Evolutionary conservation across 2,329 filamentous ascomycete species (phyloP).

Genomic region (Aspergillus costaricaensis): DNA sequence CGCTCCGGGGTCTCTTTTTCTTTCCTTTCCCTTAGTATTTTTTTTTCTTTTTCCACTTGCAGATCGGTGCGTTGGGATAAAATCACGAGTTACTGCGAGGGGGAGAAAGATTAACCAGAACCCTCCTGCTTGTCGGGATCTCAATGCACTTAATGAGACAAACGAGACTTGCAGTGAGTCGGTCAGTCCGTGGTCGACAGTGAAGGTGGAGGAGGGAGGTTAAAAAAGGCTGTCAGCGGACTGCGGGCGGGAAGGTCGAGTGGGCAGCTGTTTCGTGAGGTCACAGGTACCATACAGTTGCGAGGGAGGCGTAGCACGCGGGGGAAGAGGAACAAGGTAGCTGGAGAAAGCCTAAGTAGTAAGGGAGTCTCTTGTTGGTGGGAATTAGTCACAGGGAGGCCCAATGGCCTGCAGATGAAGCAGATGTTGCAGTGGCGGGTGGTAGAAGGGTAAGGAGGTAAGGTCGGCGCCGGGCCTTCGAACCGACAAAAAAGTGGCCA

Average conservation of each 20-base stretch:
- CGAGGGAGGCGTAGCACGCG: slow-evolving; percentile 24
- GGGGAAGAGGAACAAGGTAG: slow-evolving; percentile 13
- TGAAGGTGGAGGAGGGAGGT: slow-evolving; percentile 5
- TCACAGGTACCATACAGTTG: slow-evolving; percentile 35
- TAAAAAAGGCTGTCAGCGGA: slow-evolving; percentile 30
- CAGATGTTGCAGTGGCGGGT: neutral
- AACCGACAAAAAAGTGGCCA: neutral
- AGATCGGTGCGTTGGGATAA: slow-evolving; percentile 2
- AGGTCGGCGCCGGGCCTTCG: neutral
- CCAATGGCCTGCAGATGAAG: slow-evolving; percentile 13
- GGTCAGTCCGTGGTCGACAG: slow-evolving; percentile 15
- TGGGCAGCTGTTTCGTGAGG: slow-evolving; percentile 38
- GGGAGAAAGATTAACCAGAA: slow-evolving; percentile 14
- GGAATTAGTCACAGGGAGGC: slow-evolving; percentile 5
- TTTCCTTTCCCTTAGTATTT: neutral
- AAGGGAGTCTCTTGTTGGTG: neutral
- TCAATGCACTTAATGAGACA: neutral
- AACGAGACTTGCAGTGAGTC: neutral
- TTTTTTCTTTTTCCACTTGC: neutral
- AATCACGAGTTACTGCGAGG: slow-evolving; percentile 17
- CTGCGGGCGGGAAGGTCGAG: slow-evolving; percentile 21
- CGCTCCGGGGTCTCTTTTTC: neutral
- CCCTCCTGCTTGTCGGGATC: slow-evolving; percentile 8
- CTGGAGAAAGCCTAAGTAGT: neutral
- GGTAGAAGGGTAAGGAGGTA: neutral